Conservation (phyloP, 345 rosid genomes). For the Kernera saxatilis region DNA sequence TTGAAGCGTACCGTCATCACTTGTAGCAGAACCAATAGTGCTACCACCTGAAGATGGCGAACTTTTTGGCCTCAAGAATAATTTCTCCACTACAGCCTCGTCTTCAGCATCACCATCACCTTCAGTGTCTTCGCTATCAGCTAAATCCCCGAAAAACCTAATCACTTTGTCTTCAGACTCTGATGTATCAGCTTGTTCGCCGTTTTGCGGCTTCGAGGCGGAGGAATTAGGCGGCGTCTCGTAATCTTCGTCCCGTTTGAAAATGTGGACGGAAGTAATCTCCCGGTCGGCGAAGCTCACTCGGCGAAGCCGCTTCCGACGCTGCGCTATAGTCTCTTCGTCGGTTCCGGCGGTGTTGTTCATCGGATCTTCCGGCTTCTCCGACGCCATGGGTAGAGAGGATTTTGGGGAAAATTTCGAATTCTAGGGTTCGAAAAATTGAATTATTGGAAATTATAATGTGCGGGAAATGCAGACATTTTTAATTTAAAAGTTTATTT, state of each 20-base stretch:
- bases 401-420: conserved; percentile 8
- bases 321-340: conserved; percentile 61
- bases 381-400: conserved; percentile 41
- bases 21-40: conserved; percentile 61
- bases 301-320: conserved; percentile 70
- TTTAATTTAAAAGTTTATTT: not conserved
- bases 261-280: conserved; percentile 84
- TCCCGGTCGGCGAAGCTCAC: conserved; percentile 97
- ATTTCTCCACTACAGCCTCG: conserved; percentile 29
- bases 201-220: conserved; percentile 17
- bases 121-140: conserved; percentile 49
- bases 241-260: conserved; percentile 84
- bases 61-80: conserved; percentile 51
- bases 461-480: conserved; percentile 26
- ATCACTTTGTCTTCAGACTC: conserved; percentile 34
- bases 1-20: conserved; percentile 50
- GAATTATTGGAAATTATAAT: not conserved
- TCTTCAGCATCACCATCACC: conserved; percentile 36
- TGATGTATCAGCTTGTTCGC: conserved; percentile 18
- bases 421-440: conserved; percentile 37
- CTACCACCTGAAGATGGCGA: conserved; percentile 90
- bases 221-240: conserved; percentile 59
- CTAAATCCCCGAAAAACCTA: conserved; percentile 55
- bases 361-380: conserved; percentile 39
- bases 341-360: conserved; percentile 55